Evolutionary conservation across 139 green algal genomes (phyloP).

Genomic region (Coelastrella sp.): DNA sequence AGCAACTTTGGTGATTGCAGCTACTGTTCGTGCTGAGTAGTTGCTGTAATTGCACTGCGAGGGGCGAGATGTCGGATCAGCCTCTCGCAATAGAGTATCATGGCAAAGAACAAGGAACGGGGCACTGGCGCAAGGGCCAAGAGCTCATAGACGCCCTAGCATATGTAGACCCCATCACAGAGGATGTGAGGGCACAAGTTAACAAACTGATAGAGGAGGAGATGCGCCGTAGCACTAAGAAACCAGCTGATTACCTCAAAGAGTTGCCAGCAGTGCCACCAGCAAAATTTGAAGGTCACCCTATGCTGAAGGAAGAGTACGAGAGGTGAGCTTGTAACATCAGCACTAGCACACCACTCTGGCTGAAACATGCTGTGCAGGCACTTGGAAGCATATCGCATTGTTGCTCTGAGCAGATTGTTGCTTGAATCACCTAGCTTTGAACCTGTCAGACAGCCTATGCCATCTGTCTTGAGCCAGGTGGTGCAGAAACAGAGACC

Average conservation of each 20-base stretch:
- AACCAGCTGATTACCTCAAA: slow-evolving; percentile 77
- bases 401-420: not conserved
- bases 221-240: slow-evolving; percentile 68
- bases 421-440: too few relatives aligned
- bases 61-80: slow-evolving; percentile 21
- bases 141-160: slow-evolving; percentile 83
- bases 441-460: too few relatives aligned
- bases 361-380: too few relatives aligned
- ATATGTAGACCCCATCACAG: slow-evolving; percentile 77
- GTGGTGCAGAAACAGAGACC: too few relatives aligned
- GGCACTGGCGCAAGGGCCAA: slow-evolving; percentile 67
- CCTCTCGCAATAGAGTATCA: slow-evolving; percentile 57
- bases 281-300: slow-evolving; percentile 66
- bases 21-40: too few relatives aligned
- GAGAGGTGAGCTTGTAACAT: slow-evolving; percentile 50
- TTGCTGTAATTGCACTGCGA: not conserved
- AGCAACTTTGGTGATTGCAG: too few relatives aligned
- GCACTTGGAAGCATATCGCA: too few relatives aligned
- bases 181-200: slow-evolving; percentile 62
- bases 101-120: slow-evolving; percentile 54
- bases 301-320: slow-evolving; percentile 73
- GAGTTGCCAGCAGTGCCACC: slow-evolving; percentile 71
- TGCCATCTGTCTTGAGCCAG: too few relatives aligned
- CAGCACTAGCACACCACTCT: not conserved
- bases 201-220: slow-evolving; percentile 85